Conservation (phyloP, 208 protist species). For the Leishmania major region DNA sequence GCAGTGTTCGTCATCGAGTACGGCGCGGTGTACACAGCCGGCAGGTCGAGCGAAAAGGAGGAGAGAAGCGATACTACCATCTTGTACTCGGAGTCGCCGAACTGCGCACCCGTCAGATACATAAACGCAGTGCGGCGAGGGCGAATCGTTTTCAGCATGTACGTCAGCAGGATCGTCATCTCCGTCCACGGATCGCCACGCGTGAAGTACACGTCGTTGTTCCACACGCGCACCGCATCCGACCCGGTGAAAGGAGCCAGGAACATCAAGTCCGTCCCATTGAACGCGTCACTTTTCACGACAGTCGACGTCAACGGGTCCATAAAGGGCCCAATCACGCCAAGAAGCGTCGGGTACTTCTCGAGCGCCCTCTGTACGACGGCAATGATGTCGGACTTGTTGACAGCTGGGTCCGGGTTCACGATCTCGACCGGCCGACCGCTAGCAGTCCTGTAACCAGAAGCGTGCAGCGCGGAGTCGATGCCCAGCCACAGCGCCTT, state of each 20-base stretch:
- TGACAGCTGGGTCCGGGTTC: background rate
- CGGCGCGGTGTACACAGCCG: constrained; percentile 26
- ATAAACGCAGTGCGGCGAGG: constrained; percentile 52
- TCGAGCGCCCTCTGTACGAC: constrained; percentile 12
- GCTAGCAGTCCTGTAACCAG: constrained; percentile 5
- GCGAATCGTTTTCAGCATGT: constrained; percentile 30
- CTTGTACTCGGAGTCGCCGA: constrained; percentile 37
- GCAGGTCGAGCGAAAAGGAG: constrained; percentile 1
- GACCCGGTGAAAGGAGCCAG: constrained; percentile 31
- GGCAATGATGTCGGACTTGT: background rate
- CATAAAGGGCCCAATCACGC: constrained; percentile 9
- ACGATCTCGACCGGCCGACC: constrained; percentile 26
- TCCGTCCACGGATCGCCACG: constrained; percentile 35
- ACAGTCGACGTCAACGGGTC: background rate
- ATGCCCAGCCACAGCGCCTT: constrained; percentile 28
- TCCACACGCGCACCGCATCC: constrained; percentile 26
- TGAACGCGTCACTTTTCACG: background rate
- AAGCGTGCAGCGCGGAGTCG: constrained; percentile 24
- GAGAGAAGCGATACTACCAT: constrained; percentile 17
- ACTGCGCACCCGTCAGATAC: constrained; percentile 47
- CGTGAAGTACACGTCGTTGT: constrained; percentile 34
- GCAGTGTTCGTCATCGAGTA: constrained; percentile 23
- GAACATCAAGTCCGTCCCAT: constrained; percentile 21
- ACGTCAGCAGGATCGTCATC: constrained; percentile 34
- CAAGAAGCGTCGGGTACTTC: constrained; percentile 14